Base-by-base conservation (phyloP, 73 alveolate species). In the Tetrahymena thermophila region DNA sequence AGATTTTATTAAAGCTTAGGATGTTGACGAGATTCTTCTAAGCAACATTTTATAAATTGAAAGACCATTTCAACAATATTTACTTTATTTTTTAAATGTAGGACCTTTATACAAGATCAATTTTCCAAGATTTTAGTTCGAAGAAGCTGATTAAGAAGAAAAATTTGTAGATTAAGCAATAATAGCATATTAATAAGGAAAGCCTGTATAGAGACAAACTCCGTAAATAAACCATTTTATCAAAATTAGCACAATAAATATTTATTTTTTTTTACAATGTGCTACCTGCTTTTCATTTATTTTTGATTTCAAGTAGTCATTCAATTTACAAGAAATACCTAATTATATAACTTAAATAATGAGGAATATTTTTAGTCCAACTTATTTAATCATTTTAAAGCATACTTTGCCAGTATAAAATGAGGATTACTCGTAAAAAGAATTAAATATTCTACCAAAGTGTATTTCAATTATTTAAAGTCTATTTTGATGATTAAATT, bases 71-170 rank as follows among this genome's bases (percentile, higher is more conserved):
- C 37, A 71, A 31, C 35, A 28, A 31, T 31, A n/a, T 31, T 28
- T 25, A 71, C 31, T 34, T 71, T 71, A 50, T 71, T 71, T 71
- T 71, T 71, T 28, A 71, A 71, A 71, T 71, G 89, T 71, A 71
- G 89, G 89, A 28, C 89, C 89, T 71, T 71, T 71, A 71, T 71
- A 71, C 89, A 71, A 71, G 89, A 71, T 71, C 89, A 71, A 71
- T 71, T 71, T 71, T 71, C 89, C 89, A 71, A 71, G 89, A 71
- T 71, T 71, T 71, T 71, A 71, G 37, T 71, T 71, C 37, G 89
- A 71, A 28, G 89, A 71, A 25, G 89, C 89, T 19, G 89, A 71
- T 71, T 31, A 71, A 71, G 89, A 71, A 71, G 89, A 71, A 71
- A 71, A 71, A n/a, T 71, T 28, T 25, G 89, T 71, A 5, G 89